Base-by-base conservation (phyloP, 108 stramenopile genomes). In the Conticribra guillardii region DNA sequence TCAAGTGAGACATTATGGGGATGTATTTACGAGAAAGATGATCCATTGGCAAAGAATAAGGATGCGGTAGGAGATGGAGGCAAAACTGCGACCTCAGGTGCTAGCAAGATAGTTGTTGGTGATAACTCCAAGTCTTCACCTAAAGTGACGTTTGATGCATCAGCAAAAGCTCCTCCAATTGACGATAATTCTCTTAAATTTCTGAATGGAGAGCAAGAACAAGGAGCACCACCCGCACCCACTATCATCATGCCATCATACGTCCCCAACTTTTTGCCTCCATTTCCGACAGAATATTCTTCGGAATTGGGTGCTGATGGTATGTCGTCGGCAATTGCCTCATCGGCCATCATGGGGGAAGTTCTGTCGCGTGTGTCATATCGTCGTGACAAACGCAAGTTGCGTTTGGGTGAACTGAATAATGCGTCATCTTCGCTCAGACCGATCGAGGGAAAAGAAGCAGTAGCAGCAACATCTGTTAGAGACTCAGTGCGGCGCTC, bases 261-360 rank as follows among this genome's bases (percentile, higher is more conserved):
- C 31, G 77, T 82, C 41, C 81, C 81, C 16, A 67, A 79, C 28
- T 82, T 82, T 50, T 53, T 79, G 5, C 81, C 81, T 14, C 76
- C 76, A 54, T 82, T 74, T 54, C 77, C 81, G 41, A 58, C 59
- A 27, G 34, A 52, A 41, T 53, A 68, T 5, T 63, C 54, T 44
- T 68, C 68, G 19, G 44, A 64, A 27, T 48, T 54, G 28, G 32
- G 44, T 17, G 44, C 48, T 21, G 45, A 59, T 19, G 58, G 55
- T 34, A 23, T 29, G 27, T 27, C 29, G 4, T 34, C 47, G 22
- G 49, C 68, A 17, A 29, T 57, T 11, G 60, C 76, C 15, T 24
- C 76, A 15, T 67, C 76, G 23, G 41, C 60, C 19, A 60, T 77
- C 21, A 69, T 77, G 67, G 62, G 68, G 26, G 46, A 64, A 30